Evolutionary conservation across 306 rosid species (phyloP), one percentile per base, ranked within the genome.

Genomic region (Lathyrus aphaca): DNA sequence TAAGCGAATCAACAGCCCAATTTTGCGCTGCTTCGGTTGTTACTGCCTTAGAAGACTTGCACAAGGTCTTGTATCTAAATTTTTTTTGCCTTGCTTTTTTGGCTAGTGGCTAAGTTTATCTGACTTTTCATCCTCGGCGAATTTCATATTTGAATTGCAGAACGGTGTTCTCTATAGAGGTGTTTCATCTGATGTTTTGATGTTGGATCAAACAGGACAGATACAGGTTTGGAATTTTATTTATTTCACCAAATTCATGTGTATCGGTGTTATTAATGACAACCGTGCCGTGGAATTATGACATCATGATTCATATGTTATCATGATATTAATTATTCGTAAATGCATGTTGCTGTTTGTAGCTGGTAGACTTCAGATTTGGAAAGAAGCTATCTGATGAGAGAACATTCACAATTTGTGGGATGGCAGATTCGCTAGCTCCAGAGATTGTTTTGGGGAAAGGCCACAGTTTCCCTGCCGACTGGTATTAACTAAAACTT

Each of bases 361-460:
- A 94, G 97, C 73, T 94, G 68, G 91, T 94, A 65, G 99, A 91
- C 83, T 94, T 91, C 76, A 89, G 95, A 79, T 94, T 91, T 69
- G 95, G 92, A 48, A 94, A 90, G 85, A 79, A 74, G 76, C 81
- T 85, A 6, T 80, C 81, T 2, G 86, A 71, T 11, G 89, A 87
- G 82, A 86, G 99, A 77, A 89, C 99, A n/a, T 89, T 76, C 79
- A 94, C 99, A 74, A 87, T 89, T 66, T 88, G 91, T 76, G 99
- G 99, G 63, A 87, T 51, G 84, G 88, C 95, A 11, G 97, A 91
- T 80, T 87, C 81, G 5, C 83, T 89, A 64, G 99, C 99, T 40
- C 99, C 99, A 2, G 97, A 91, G 80, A 83, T 94, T 77, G 88
- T 94, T 63, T 86, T 89, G 80, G 99, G 99, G 72, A 94, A 86